phyloP scores from a whole-genome alignment of 2,329 filamentous ascomycete species.

The Fusarium stilboides region DNA sequence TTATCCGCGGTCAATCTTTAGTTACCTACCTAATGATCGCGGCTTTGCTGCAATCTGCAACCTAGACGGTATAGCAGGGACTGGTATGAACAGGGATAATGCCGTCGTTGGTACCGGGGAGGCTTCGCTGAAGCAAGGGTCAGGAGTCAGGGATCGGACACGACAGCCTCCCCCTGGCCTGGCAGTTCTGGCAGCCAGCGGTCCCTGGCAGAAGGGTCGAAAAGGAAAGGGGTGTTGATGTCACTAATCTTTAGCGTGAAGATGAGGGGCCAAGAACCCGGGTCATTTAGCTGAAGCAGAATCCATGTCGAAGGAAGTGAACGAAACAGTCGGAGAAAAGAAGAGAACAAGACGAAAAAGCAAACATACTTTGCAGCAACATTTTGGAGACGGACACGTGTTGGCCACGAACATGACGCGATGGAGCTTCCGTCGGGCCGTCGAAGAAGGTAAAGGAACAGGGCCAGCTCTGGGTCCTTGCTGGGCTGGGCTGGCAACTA shows the following conservation, averaged over 20 bases:
- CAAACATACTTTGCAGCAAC: not conserved
- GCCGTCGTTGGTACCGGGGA: conserved; percentile 34
- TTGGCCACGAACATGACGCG: conserved; percentile 13
- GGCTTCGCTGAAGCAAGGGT: conserved; percentile 39
- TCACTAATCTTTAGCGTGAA: conserved; percentile 42
- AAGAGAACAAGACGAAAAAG: conserved; percentile 6
- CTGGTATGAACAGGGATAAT: conserved; percentile 38
- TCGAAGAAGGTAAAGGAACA: conserved; percentile 10
- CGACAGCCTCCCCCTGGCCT: conserved; percentile 21
- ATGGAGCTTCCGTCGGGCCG: conserved; percentile 19
- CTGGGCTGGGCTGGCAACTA: conserved; percentile 4
- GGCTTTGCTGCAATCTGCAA: conserved; percentile 35
- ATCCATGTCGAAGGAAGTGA: conserved; percentile 2
- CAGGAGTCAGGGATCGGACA: conserved; percentile 28
- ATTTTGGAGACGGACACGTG: not conserved
- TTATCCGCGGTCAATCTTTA: conserved; percentile 37
- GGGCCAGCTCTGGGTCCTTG: conserved; percentile 19
- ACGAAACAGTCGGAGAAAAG: conserved; percentile 22
- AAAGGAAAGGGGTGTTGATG: conserved; percentile 39
- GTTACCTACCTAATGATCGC: conserved; percentile 22
- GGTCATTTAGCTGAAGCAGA: conserved; percentile 18
- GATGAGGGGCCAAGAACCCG: conserved; percentile 22
- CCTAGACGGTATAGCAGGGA: conserved; percentile 37
- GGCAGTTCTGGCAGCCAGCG: conserved; percentile 35
- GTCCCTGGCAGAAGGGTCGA: conserved; percentile 31